These are phyloP conservation scores for Elongisporangium senticosum DNA, from an alignment of 352 stramenopile species.

Conservation along the genomic window DNA sequence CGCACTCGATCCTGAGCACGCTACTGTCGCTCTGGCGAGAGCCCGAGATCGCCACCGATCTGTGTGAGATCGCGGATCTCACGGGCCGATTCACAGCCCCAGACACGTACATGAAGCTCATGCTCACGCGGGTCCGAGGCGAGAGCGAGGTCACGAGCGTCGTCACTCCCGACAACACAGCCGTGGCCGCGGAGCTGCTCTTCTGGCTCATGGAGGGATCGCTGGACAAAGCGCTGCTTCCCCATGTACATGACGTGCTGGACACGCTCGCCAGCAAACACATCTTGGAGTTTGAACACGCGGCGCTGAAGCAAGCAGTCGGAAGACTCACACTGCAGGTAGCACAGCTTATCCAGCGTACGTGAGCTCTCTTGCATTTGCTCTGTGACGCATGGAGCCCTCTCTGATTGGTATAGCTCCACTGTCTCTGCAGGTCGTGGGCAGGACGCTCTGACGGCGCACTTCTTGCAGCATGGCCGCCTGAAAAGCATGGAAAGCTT, in stretches of 20 bases:
- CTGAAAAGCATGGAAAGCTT: slow-evolving; percentile 31
- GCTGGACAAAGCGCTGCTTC: slow-evolving; percentile 47
- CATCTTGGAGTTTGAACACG: slow-evolving; percentile 43
- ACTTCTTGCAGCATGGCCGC: slow-evolving; percentile 47
- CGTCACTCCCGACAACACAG: slow-evolving; percentile 16
- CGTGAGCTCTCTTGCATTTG: slow-evolving; percentile 4
- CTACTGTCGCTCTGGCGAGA: slow-evolving; percentile 53
- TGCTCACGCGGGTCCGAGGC: slow-evolving; percentile 52
- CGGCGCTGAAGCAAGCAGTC: slow-evolving; percentile 23
- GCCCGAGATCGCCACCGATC: slow-evolving; percentile 14
- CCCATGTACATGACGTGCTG: slow-evolving; percentile 51
- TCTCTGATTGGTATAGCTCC: not conserved
- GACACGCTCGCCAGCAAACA: slow-evolving; percentile 29
- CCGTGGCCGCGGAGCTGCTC: slow-evolving; percentile 43
- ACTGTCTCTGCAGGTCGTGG: slow-evolving; percentile 24
- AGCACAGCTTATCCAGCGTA: slow-evolving; percentile 42
- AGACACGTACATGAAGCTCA: slow-evolving; percentile 59
- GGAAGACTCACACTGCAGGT: slow-evolving; percentile 25
- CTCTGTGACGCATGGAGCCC: not conserved
- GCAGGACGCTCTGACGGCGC: slow-evolving; percentile 37
- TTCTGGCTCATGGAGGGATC: slow-evolving; percentile 45
- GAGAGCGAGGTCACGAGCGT: slow-evolving; percentile 35
- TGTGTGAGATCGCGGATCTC: slow-evolving; percentile 42
- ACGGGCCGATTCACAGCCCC: slow-evolving; percentile 56
- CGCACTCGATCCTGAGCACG: too few species aligned